Conservation (phyloP, 768 basidiomycete genomes). For the Myochromella boudieri region DNA sequence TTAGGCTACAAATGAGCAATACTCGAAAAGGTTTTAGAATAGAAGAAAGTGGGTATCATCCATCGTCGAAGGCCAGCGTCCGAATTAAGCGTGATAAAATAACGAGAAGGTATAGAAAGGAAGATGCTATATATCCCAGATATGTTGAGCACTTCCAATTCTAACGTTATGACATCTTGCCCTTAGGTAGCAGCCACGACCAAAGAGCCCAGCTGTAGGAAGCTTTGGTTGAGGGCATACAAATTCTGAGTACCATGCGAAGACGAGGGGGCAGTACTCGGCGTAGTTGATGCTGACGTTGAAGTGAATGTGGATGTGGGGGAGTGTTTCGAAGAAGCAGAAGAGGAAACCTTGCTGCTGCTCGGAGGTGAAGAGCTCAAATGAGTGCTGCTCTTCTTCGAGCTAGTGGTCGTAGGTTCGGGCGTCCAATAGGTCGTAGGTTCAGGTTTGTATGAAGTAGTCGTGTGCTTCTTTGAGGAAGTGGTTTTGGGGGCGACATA, state of each 20-base stretch:
- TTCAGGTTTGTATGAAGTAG: slow-evolving; percentile 15
- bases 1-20: too few species aligned
- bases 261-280: slow-evolving; percentile 2
- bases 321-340: slow-evolving; percentile 2
- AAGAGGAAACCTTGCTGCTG: slow-evolving; percentile 1
- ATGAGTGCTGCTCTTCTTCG: slow-evolving; percentile 1
- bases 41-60: slow-evolving; percentile 10
- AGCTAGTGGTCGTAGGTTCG: slow-evolving; percentile 12
- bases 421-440: slow-evolving; percentile 20
- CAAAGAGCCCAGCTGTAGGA: slow-evolving; percentile 13
- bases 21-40: neutral
- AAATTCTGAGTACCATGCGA: slow-evolving; percentile 1
- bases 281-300: slow-evolving; percentile 4
- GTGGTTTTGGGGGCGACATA: slow-evolving; percentile 18
- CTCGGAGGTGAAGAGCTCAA: neutral
- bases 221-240: slow-evolving; percentile 7
- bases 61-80: slow-evolving; percentile 10
- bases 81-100: slow-evolving; percentile 10
- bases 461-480: slow-evolving; percentile 10
- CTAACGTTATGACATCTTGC: slow-evolving; percentile 2
- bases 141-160: slow-evolving; percentile 8
- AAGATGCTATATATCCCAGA: slow-evolving; percentile 9
- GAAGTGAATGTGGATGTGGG: slow-evolving; percentile 1
- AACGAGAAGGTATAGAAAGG: neutral
- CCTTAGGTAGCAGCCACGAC: slow-evolving; percentile 8